These are phyloP conservation scores for Gracilariopsis chorda DNA, from an alignment of 23 red algal species.

Conservation along the genomic window DNA sequence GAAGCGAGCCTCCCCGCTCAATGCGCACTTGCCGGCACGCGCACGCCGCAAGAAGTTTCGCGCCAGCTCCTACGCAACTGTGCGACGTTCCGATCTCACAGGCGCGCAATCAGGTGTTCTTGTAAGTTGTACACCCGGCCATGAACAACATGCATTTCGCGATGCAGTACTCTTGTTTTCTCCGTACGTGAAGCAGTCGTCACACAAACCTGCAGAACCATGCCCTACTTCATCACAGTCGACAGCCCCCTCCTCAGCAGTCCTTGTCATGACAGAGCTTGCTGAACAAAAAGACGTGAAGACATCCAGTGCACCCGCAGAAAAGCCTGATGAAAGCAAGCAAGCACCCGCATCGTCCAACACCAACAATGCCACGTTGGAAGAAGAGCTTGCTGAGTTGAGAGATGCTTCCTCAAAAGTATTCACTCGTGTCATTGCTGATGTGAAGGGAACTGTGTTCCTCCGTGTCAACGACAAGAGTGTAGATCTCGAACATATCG, in stretches of 20 bases:
- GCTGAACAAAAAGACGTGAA: neutral
- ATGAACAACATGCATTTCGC: constrained; percentile 51
- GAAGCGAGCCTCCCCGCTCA: neutral
- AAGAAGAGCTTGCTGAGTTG: constrained; percentile 9
- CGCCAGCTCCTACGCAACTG: neutral
- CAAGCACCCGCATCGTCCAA: neutral
- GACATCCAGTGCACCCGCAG: neutral
- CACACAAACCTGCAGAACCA: no score
- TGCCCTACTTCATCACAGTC: no score
- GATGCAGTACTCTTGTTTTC: constrained; percentile 43
- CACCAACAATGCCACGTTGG: neutral
- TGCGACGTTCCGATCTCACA: neutral
- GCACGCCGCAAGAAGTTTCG: constrained; percentile 45
- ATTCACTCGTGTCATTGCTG: constrained; percentile 39
- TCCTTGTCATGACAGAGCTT: neutral
- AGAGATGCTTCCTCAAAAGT: neutral
- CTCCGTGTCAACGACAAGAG: neutral
- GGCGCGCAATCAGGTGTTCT: constrained; percentile 15
- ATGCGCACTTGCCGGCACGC: neutral
- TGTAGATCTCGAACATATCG: constrained; percentile 21
- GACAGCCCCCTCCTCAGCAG: no score
- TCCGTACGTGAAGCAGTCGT: neutral
- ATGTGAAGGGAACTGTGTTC: constrained; percentile 45
- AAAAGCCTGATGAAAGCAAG: neutral
- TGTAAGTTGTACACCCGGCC: constrained; percentile 50